Evolutionary conservation across 108 stramenopile genomes (phyloP), one percentile per base, ranked within the genome.

Genomic region (Skeletonema tropicum): DNA sequence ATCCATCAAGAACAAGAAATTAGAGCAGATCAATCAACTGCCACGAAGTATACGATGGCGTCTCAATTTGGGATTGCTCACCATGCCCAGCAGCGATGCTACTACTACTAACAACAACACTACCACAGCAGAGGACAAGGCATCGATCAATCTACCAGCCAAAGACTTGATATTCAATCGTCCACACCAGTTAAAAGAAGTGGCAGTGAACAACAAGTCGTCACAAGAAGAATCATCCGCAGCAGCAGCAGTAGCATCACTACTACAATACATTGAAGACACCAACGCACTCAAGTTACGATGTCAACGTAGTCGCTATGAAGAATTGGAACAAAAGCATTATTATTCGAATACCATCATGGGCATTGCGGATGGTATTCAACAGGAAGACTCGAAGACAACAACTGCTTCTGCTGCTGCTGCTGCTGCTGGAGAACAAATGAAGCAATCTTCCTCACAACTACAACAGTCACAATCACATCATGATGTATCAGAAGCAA

Each of bases 1-100:
- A 55, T n/a, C 21, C 19, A 55, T 10, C 19, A 55, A 23, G 10
- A 55, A 55, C 2, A 55, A 23, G 10, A 55, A 61, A 2, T 14
- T 17, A 61, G 32, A 61, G 2, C 31, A 61, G 13, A 5, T 33
- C 5, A 29, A 35, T 61, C 60, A 61, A 46, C 60, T 77, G 0
- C 77, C 77, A 49, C 38, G 77, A 64, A 67, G 70, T 60, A 70
- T 78, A 11, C 70, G 77, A 78, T 78, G 77, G 77, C 77, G 77
- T 19, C 58, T 78, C 6, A 48, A 57, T 49, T 71, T 78, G 64
- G 70, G 70, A 2, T 6, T 78, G 13, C 49, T 78, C 11, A 71
- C 64, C 12, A 70, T 39, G 48, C 77, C 70, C 33, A 41, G 21
- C 29, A 8, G n/a, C 21, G 57, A 65, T 29, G 26, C 57, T 21